Evolutionary conservation across 805 yeast species (phyloP), one percentile per base, ranked within the genome.

Genomic region (Candida andamanensis): DNA sequence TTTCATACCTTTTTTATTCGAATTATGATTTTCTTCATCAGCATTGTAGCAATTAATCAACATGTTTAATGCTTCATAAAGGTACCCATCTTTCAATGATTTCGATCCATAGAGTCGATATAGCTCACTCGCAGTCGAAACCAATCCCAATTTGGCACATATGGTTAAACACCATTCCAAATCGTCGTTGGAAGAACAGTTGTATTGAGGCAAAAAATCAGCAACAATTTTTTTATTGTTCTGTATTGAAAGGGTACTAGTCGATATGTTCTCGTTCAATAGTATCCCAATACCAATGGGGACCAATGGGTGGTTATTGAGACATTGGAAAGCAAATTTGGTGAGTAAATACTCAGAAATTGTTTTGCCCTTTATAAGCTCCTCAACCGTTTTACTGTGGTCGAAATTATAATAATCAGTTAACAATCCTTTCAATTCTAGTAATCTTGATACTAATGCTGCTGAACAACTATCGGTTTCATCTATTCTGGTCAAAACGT

Each of bases 151-250:
- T 44, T 78, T 70, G 9, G 87, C 83, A 58, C 90, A 81, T 4
- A 83, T 63, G 2, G 85, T 73, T 31, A 83, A 58, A 27, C 80
- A 72, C 90, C 90, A 83, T 52, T 83, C 92, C 39, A 80, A 66
- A 49, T 83, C 94, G 50, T 82, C 89, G 47, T 78, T 80, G 6
- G 79, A 78, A 33, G 69, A 58, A 46, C 77, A 78, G 26, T 77
- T 65, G 48, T 64, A 82, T 15, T 67, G 68, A 4, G 85, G 85
- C 21, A 83, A 56, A 29, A 74, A 66, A 37, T 75, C 78, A 4
- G 75, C 67, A 21, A 83, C 65, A 1, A 74, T 67, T 11, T 45
- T 39, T 27, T 44, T 47, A 28, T 50, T 47, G 15, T 40, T 39
- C 10, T 56, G 56, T 32, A 64, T 50, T 2, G 74, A 53, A 14